Percentiles rank a stretch among this genome's conserved stretches.
Conservation (phyloP, 352 stramenopile species). For the Phytopythium delawarense region DNA sequence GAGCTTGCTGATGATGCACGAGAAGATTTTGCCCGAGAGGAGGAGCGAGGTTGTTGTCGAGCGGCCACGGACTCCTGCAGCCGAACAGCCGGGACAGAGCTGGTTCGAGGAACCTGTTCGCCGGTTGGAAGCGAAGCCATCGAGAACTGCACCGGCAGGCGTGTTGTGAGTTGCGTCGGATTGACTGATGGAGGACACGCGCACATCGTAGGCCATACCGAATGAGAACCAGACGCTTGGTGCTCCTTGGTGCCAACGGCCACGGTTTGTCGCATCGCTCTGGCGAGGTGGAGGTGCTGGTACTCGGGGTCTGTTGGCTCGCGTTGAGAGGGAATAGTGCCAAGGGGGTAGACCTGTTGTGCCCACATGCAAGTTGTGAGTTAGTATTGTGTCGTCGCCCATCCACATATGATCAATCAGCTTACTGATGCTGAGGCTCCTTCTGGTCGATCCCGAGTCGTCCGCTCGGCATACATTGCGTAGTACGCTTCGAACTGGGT, state of each 20-base stretch:
- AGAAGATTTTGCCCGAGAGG: neutral
- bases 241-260: neutral
- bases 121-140: neutral
- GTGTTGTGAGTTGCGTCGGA: neutral
- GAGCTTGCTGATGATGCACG: neutral
- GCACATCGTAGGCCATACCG: neutral
- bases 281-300: slow-evolving; percentile 39
- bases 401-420: too few species aligned
- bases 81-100: neutral
- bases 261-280: slow-evolving; percentile 18
- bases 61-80: neutral
- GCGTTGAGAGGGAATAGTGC: slow-evolving; percentile 36
- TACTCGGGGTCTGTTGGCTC: slow-evolving; percentile 53
- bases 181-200: neutral
- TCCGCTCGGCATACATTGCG: neutral
- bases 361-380: neutral
- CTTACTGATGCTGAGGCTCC: neutral
- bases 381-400: too few species aligned
- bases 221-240: neutral
- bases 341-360: slow-evolving; percentile 32
- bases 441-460: neutral
- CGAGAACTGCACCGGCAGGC: neutral
- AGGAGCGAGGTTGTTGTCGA: neutral
- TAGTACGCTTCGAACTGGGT: neutral
- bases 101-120: neutral